Conservation (phyloP, 108 stramenopile species). For the Discostella stelligeroides region DNA sequence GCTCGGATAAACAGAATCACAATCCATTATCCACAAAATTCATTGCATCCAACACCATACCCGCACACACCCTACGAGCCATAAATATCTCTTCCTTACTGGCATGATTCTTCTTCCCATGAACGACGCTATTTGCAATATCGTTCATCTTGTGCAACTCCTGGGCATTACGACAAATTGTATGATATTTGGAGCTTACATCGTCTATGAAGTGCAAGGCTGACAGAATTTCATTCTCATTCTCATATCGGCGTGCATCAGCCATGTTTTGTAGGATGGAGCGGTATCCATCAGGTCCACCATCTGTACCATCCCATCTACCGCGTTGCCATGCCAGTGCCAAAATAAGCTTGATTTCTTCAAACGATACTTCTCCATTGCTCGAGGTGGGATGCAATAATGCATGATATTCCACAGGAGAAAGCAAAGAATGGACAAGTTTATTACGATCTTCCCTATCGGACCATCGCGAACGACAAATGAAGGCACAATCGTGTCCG, state of each 20-base stretch:
- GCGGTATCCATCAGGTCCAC: constrained; percentile 57
- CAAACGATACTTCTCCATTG: constrained; percentile 48
- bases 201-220: constrained; percentile 57
- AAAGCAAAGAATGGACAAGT: constrained; percentile 53
- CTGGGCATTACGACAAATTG: constrained; percentile 26
- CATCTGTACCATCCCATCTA: constrained; percentile 63
- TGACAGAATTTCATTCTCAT: constrained; percentile 44
- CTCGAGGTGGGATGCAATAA: constrained; percentile 10
- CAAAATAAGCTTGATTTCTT: constrained; percentile 82
- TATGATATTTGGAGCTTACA: constrained; percentile 56
- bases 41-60: constrained; percentile 76
- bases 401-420: constrained; percentile 28
- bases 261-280: constrained; percentile 70
- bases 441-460: constrained; percentile 39
- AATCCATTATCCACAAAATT: constrained; percentile 70
- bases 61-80: constrained; percentile 60
- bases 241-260: constrained; percentile 69
- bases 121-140: constrained; percentile 26
- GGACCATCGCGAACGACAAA: constrained; percentile 65
- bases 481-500: constrained; percentile 80
- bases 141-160: constrained; percentile 49
- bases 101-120: constrained; percentile 14
- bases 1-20: constrained; percentile 2
- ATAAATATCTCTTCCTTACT: constrained; percentile 51
- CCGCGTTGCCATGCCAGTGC: constrained; percentile 71